Percentiles rank a stretch among this genome's conserved stretches.
Evolutionary conservation across 2,329 filamentous ascomycete genomes (phyloP).

Genomic region (Exophiala oligosperma): DNA sequence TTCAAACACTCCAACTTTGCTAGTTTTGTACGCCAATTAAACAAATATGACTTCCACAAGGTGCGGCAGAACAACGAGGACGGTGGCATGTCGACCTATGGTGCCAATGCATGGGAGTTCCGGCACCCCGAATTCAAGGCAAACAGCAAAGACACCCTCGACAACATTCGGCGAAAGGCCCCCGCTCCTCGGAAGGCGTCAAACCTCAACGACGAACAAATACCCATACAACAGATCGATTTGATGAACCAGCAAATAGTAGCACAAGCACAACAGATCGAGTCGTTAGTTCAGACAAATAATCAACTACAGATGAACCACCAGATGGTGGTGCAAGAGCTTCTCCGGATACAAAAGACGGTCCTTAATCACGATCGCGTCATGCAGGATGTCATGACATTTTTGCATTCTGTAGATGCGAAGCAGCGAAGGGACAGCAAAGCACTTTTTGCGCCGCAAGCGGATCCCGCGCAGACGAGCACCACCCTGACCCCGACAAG

Average conservation of each 20-base stretch:
- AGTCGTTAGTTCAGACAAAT: slow-evolving; percentile 81
- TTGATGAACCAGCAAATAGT: slow-evolving; percentile 84
- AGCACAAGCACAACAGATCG: slow-evolving; percentile 89
- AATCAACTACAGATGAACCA: slow-evolving; percentile 71
- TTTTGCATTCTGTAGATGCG: slow-evolving; percentile 64
- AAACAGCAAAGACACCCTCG: slow-evolving; percentile 92
- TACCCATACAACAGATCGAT: slow-evolving; percentile 83
- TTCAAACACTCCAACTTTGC: slow-evolving; percentile 99
- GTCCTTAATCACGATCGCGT: slow-evolving; percentile 71
- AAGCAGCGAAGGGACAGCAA: slow-evolving; percentile 64
- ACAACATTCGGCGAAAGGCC: slow-evolving; percentile 94
- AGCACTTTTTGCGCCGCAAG: slow-evolving; percentile 40
- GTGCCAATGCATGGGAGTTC: slow-evolving; percentile 88
- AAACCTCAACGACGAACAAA: slow-evolving; percentile 68
- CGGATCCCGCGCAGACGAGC: slow-evolving; percentile 41
- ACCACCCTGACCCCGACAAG: slow-evolving; percentile 45
- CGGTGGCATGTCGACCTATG: slow-evolving; percentile 77
- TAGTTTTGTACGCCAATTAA: slow-evolving; percentile 91
- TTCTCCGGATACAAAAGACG: slow-evolving; percentile 67
- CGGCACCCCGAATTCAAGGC: slow-evolving; percentile 95
- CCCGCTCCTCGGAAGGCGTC: slow-evolving; percentile 79
- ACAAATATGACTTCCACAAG: slow-evolving; percentile 99
- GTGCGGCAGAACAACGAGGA: slow-evolving; percentile 89
- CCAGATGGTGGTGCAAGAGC: slow-evolving; percentile 63
- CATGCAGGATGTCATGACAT: slow-evolving; percentile 70